Conservation (phyloP, 345 rosid species). For the Pseudoturritis turrita region DNA sequence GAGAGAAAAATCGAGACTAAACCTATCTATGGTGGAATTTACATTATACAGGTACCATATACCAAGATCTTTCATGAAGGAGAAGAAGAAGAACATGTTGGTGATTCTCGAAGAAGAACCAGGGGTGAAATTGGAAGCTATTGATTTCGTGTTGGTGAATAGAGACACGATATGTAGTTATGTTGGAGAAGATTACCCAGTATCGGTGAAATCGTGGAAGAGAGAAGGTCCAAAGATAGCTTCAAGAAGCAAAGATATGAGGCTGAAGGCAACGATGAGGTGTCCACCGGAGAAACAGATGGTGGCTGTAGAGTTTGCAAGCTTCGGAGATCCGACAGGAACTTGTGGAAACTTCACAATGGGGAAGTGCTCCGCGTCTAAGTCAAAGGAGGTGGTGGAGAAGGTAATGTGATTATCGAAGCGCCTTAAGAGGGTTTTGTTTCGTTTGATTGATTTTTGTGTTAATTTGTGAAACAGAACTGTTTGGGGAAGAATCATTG, state of each 20-base stretch:
- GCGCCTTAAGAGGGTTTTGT: background rate
- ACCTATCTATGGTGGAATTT: background rate
- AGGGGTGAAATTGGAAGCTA: conserved; percentile 37
- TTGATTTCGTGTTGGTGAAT: conserved; percentile 47
- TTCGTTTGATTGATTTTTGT: background rate
- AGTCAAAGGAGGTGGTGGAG: conserved; percentile 51
- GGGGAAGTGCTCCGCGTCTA: conserved; percentile 52
- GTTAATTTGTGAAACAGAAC: conserved; percentile 22
- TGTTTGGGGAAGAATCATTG: conserved; percentile 55
- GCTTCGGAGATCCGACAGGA: conserved; percentile 68
- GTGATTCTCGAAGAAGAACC: conserved; percentile 72
- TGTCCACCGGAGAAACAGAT: conserved; percentile 48
- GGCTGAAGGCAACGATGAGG: conserved; percentile 40
- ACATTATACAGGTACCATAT: conserved; percentile 44
- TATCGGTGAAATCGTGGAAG: conserved; percentile 48
- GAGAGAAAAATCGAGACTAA: background rate
- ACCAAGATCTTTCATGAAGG: conserved; percentile 61
- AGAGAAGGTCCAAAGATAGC: conserved; percentile 21
- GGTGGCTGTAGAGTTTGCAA: conserved; percentile 58
- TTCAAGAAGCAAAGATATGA: conserved; percentile 28
- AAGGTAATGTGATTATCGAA: conserved; percentile 35
- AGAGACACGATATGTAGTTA: conserved; percentile 71
- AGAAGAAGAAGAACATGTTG: conserved; percentile 41
- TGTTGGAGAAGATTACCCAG: conserved; percentile 48
- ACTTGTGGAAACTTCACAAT: conserved; percentile 44